Conservation (phyloP, 2,329 filamentous ascomycete species). For the Penicillium sp. region DNA sequence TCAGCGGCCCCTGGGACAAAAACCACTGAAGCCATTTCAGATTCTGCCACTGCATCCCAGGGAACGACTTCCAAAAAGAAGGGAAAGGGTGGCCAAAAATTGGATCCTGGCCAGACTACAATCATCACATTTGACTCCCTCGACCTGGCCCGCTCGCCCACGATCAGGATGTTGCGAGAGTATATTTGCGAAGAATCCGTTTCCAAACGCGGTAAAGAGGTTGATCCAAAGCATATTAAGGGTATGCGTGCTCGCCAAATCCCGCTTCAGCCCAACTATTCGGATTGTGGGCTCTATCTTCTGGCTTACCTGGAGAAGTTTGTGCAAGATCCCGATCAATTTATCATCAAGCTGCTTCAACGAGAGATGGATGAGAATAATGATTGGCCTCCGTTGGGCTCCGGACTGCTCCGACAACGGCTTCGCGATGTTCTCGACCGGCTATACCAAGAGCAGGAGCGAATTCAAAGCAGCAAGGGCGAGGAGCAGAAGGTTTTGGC, state of each 20-base stretch:
- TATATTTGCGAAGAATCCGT: conserved; percentile 77
- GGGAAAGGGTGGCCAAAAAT: conserved; percentile 42
- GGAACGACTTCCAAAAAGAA: conserved; percentile 25
- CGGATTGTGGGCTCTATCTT: conserved; percentile 87
- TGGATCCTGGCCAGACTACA: conserved; percentile 61
- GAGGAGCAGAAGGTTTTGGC: conserved; percentile 42
- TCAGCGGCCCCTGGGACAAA: conserved; percentile 16
- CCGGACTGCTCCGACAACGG: conserved; percentile 63
- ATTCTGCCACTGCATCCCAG: conserved; percentile 3
- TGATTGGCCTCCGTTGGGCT: conserved; percentile 60
- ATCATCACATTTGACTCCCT: conserved; percentile 92
- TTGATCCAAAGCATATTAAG: conserved; percentile 52
- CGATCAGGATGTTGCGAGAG: conserved; percentile 70
- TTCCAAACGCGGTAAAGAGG: conserved; percentile 59
- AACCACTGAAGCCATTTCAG: conserved; percentile 1
- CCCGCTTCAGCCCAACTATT: conserved; percentile 80
- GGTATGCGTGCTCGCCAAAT: conserved; percentile 75
- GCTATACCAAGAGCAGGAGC: conserved; percentile 64
- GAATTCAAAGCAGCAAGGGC: conserved; percentile 36
- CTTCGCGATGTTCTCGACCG: conserved; percentile 69
- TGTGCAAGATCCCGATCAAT: conserved; percentile 71
- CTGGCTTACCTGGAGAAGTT: conserved; percentile 85
- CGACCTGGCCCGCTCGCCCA: conserved; percentile 64
- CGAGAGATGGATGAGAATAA: conserved; percentile 62
- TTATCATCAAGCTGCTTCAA: conserved; percentile 68